Evolutionary conservation across 2,329 filamentous ascomycete species (phyloP).

Genomic region (Fusarium sp.): DNA sequence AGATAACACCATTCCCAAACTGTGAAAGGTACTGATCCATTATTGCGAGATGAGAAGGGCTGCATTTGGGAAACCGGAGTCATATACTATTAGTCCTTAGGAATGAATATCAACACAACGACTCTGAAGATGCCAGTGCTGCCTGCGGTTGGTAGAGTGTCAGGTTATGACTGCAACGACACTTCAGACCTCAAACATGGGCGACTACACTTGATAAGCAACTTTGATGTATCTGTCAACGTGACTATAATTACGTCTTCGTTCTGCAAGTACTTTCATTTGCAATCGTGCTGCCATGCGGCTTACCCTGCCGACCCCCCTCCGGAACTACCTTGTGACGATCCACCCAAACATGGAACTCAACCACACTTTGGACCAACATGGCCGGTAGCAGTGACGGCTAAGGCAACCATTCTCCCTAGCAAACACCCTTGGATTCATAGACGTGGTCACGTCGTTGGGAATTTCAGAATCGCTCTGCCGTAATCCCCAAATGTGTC

Average conservation of each 20-base stretch:
- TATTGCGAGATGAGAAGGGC: neutral
- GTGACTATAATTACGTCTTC: neutral
- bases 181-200: neutral
- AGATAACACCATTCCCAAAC: neutral
- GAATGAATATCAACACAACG: neutral
- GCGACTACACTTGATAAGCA: neutral
- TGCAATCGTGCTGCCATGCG: neutral
- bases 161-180: neutral
- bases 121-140: neutral
- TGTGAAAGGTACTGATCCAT: too few species aligned
- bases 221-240: neutral
- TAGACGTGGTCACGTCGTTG: too few species aligned
- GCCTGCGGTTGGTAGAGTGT: neutral
- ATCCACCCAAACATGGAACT: neutral
- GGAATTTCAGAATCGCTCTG: neutral
- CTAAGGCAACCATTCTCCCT: neutral
- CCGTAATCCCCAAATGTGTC: neutral
- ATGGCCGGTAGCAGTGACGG: neutral
- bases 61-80: too few species aligned
- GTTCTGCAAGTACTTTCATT: too few species aligned
- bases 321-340: neutral
- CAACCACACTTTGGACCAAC: neutral
- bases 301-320: neutral
- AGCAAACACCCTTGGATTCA: too few species aligned
- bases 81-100: neutral